A percentile compares a stretch with the other conserved stretches of the same genome.
phyloP scores from a whole-genome alignment of 768 basidiomycete species.

The Saitozyma podzolica region DNA sequence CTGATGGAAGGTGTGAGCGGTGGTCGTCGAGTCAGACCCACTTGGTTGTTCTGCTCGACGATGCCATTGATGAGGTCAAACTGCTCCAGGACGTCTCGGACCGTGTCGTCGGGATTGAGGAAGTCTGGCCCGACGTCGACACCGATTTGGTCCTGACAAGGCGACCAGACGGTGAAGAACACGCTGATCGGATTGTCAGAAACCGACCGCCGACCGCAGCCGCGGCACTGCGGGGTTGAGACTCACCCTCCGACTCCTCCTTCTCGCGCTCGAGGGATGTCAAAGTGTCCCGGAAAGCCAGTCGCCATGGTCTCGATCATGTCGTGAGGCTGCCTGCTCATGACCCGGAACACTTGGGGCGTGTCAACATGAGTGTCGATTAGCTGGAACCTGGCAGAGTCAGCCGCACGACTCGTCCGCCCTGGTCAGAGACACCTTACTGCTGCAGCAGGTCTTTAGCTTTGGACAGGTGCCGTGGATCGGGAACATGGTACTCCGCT shows the following conservation, averaged over 20 bases:
- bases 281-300: conserved; percentile 18
- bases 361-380: conserved; percentile 21
- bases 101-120: conserved; percentile 12
- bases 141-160: conserved; percentile 14
- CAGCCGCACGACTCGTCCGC: too few relatives aligned
- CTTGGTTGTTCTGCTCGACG: neutral
- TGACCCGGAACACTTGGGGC: conserved; percentile 15
- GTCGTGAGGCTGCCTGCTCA: conserved; percentile 9
- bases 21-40: neutral
- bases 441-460: too few relatives aligned
- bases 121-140: conserved; percentile 19
- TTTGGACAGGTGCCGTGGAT: too few relatives aligned
- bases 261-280: conserved; percentile 13
- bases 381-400: conserved; percentile 6
- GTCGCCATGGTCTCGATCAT: conserved; percentile 5
- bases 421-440: too few relatives aligned
- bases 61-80: conserved; percentile 23
- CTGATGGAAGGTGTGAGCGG: neutral
- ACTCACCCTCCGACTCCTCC: conserved; percentile 17
- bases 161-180: conserved; percentile 10
- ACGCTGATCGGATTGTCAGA: too few relatives aligned
- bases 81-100: conserved; percentile 22
- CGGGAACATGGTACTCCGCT: too few relatives aligned
- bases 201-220: too few relatives aligned
- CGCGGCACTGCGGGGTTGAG: too few relatives aligned